Base-by-base conservation (phyloP, 1,284 basidiomycete species). In the Cutaneotrichosporon dermatis region DNA sequence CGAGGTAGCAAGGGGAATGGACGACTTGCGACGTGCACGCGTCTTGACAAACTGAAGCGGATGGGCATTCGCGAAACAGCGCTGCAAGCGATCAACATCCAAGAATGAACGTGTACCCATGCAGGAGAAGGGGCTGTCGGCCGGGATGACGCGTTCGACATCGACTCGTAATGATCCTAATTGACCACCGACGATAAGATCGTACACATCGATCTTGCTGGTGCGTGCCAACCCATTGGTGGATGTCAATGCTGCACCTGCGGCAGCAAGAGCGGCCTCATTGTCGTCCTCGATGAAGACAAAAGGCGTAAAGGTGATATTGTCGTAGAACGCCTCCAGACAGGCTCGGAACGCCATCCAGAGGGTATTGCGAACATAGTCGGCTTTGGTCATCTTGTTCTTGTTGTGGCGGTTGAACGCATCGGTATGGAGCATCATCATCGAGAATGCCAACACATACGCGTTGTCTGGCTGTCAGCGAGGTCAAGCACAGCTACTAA, bases 361-460 rank as follows among this genome's bases (percentile, higher is more conserved):
- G 82, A 54, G 82, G 0, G 93, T 94, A 70, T 97, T 97, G 79
- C 86, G 89, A 64, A 96, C 82, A 72, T 97, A 97, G 70, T 95
- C 93, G 2, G 85, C 81, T 74, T 94, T 96, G 39, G 88, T 87
- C 96, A 99, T 99, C 80, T 98, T 98, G 64, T 88, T 87, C 79
- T 92, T 97, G 79, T 97, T 98, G 66, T 91, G 92, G 78, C 88
- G 91, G 79, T 99, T 99, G 82, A 98, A 99, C 1, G 89, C 89
- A 73, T 99, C 95, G 10, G 96, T 99, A 74, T 98, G 94, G 49
- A 99, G 82, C 93, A 99, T 98, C 75, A 99, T 96, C 70, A 99
- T 82, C 68, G 95, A 97, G 79, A 99, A 99, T 11, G 95, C 91
- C 45, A 99, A 81, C 50, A 99, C 90, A 79, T 99, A 99, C 5